Conservation (phyloP, 139 green algal genomes). For the Chlamydomonas incerta region DNA sequence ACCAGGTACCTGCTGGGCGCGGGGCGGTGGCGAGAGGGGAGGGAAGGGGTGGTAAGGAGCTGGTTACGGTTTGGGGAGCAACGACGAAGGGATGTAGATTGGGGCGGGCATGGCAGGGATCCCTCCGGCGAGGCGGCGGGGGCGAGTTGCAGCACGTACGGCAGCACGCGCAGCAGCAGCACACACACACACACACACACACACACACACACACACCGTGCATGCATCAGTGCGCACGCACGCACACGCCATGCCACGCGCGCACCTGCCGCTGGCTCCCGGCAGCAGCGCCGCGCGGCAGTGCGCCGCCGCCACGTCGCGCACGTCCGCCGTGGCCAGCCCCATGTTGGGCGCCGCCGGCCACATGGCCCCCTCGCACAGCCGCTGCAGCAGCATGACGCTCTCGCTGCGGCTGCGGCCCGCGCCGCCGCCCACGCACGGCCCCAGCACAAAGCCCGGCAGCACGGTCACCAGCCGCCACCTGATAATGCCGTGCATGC, state of each 20-base stretch:
- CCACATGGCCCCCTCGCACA: neutral
- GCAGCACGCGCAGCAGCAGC: too few relatives aligned
- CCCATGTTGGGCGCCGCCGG: constrained; percentile 26
- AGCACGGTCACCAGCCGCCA: constrained; percentile 68
- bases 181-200: too few relatives aligned
- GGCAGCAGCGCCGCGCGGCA: constrained; percentile 60
- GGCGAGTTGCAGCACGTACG: too few relatives aligned
- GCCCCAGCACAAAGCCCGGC: constrained; percentile 61
- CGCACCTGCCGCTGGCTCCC: constrained; percentile 50
- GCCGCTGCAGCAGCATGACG: constrained; percentile 12
- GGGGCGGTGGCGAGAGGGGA: neutral
- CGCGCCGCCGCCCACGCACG: constrained; percentile 27
- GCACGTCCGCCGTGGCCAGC: constrained; percentile 58
- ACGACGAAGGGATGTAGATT: too few relatives aligned
- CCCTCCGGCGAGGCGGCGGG: too few relatives aligned
- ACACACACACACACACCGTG: too few relatives aligned
- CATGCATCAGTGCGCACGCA: too few relatives aligned
- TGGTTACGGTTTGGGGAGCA: neutral
- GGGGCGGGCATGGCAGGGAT: too few relatives aligned
- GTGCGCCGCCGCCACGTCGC: constrained; percentile 70
- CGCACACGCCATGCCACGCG: too few relatives aligned
- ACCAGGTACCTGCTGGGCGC: constrained; percentile 6
- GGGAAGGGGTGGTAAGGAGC: neutral
- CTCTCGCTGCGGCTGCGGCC: constrained; percentile 36
- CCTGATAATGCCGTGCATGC: neutral